Base-by-base conservation (phyloP, 768 basidiomycete species). In the Calocera viscosa region DNA sequence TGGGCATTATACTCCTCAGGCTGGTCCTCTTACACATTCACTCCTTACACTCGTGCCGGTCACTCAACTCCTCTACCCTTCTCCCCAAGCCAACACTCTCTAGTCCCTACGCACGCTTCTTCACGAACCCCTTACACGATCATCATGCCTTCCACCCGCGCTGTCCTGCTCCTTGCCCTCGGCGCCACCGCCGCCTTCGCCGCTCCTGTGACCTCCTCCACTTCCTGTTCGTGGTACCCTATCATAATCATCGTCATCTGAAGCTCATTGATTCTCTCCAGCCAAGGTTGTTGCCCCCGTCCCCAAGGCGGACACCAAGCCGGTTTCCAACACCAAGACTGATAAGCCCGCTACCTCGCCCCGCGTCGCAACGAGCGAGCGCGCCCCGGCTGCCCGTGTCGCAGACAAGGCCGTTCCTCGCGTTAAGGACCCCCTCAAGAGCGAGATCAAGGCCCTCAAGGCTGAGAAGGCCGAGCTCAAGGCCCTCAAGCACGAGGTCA, bases 11-110 rank as follows among this genome's bases (percentile, higher is more conserved):
- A 8, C 30, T 60, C 53, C 2, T 2, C 53, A 60, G 53, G 53
- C 53, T 60, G 53, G 53, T 19, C 53, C 53, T 60, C 53, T 60
- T 22, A 60, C 53, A 60, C 53, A 60, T 60, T 22, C 30, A 60
- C 53, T 32, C 53, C 26, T n/a, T 47, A 28, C 53, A 28, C 53
- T 60, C 24, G 53, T 60, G 53, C 53, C 14, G 53, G 53, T 60
- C 53, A 60, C 53, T 28, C 26, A 2, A 28, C 53, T 60, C 30
- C 53, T 32, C 8, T 19, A 60, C 30, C 30, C 30, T 60, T 38
- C 35, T 38, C 35, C 35, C 35, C 14, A 14, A 5, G 19, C 24
- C 53, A 28, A 16, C 24, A 11, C 30, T 19, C 30, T 16, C 26
- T 10, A 3, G 14, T 2, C 53, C 30, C 14, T 16, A 28, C 53